A percentile compares a stretch with the other conserved stretches of the same genome.
Conservation (phyloP, 108 stramenopile species). For the Seminavis robusta region DNA sequence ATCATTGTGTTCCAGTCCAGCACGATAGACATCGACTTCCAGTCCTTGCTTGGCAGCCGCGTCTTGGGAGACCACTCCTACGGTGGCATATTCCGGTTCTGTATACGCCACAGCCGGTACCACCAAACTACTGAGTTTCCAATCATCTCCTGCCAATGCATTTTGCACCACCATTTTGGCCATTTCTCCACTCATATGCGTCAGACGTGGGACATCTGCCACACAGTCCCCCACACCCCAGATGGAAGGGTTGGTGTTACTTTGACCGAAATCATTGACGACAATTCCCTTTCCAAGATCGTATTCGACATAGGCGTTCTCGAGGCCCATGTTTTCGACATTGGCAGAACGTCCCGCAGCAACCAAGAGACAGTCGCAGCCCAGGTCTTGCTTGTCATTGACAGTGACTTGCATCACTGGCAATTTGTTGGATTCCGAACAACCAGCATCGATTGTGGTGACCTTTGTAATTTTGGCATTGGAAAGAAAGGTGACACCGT, state of each 20-base stretch:
- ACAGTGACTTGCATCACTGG: constrained; percentile 67
- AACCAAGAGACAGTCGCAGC: constrained; percentile 85
- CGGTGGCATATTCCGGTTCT: constrained; percentile 92
- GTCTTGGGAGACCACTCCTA: constrained; percentile 64
- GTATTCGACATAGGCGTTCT: constrained; percentile 75
- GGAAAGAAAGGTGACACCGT: constrained; percentile 73
- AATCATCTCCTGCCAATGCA: constrained; percentile 79
- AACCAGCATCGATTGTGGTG: constrained; percentile 37
- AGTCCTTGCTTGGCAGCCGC: constrained; percentile 48
- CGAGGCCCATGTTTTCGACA: constrained; percentile 88
- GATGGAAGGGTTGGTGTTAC: constrained; percentile 79
- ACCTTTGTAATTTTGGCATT: constrained; percentile 36
- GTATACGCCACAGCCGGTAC: constrained; percentile 94
- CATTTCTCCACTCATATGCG: constrained; percentile 92
- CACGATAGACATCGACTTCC: constrained; percentile 72
- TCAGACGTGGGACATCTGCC: constrained; percentile 75
- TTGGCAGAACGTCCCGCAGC: constrained; percentile 90
- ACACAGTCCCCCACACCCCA: constrained; percentile 95
- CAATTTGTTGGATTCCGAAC: constrained; percentile 19
- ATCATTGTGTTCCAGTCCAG: constrained; percentile 86
- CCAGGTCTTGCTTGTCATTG: constrained; percentile 23
- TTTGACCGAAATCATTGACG: constrained; percentile 81
- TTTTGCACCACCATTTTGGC: constrained; percentile 93
- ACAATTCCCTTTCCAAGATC: constrained; percentile 71
- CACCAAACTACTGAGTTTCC: constrained; percentile 82